Conservation (phyloP, 257 asterid genomes). For the Solanum rostratum region DNA sequence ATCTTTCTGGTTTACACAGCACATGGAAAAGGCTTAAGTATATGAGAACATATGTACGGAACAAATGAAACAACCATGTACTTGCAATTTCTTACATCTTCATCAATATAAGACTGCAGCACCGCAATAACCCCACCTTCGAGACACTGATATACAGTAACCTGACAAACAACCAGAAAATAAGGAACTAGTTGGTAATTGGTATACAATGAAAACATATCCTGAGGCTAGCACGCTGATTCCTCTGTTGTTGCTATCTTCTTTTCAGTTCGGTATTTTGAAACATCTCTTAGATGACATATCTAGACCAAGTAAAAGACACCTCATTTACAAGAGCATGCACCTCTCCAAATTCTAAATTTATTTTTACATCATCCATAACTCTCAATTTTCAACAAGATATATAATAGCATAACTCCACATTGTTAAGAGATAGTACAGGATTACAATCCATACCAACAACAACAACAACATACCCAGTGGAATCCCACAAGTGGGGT, state of each 20-base stretch:
- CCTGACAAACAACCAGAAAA: conserved; percentile 30
- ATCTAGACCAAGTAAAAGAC: background rate
- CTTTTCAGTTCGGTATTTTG: background rate
- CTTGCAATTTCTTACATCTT: conserved; percentile 51
- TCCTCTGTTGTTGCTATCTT: background rate
- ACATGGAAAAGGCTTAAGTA: conserved; percentile 25
- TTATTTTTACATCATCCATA: background rate
- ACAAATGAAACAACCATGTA: background rate
- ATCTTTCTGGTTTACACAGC: conserved; percentile 71
- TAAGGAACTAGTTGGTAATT: background rate
- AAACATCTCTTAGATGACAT: background rate
- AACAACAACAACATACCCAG: too few relatives aligned
- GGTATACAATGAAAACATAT: background rate
- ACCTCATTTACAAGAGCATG: background rate
- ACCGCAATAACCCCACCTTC: conserved; percentile 93
- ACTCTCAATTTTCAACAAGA: background rate
- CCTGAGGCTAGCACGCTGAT: background rate
- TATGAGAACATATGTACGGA: background rate
- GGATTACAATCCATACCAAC: background rate
- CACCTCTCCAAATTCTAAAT: background rate
- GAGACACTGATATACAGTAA: conserved; percentile 85
- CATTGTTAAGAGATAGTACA: background rate
- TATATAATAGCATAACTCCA: background rate
- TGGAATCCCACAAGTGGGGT: too few relatives aligned
- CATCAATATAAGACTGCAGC: conserved; percentile 92